Evolutionary conservation across 768 basidiomycete genomes (phyloP).

Genomic region (Boletus sensibilis): DNA sequence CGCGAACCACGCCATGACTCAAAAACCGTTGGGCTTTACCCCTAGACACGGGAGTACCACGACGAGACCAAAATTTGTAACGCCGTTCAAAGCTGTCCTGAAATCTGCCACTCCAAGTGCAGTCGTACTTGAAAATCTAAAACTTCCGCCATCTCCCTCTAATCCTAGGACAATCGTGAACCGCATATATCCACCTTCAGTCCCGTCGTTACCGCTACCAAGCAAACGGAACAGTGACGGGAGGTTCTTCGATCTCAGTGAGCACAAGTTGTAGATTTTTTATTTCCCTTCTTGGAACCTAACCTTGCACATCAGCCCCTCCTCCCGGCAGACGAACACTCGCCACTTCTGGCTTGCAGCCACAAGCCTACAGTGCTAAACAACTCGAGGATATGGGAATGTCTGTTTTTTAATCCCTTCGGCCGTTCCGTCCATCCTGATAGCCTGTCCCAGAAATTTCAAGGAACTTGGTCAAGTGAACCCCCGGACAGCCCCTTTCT

Average conservation of each 20-base stretch:
- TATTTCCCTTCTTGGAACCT: not conserved
- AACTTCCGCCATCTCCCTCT: not conserved
- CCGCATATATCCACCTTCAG: slow-evolving; percentile 28
- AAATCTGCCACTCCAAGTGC: slow-evolving; percentile 37
- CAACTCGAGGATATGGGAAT: slow-evolving; percentile 52
- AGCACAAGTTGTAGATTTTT: slow-evolving; percentile 14
- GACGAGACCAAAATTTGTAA: slow-evolving; percentile 46
- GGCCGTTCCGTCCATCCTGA: not conserved
- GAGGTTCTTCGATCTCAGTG: slow-evolving; percentile 45
- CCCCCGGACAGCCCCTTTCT: slow-evolving; percentile 54
- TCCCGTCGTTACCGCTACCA: slow-evolving; percentile 2
- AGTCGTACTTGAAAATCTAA: not conserved
- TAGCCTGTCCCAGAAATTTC: slow-evolving; percentile 41
- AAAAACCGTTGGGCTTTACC: slow-evolving; percentile 26
- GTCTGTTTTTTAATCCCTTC: slow-evolving; percentile 36
- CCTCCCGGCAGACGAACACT: slow-evolving; percentile 44
- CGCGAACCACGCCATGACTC: slow-evolving; percentile 13
- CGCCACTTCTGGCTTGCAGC: slow-evolving; percentile 47
- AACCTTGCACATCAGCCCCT: slow-evolving; percentile 25
- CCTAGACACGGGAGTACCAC: slow-evolving; percentile 29
- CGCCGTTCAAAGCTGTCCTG: slow-evolving; percentile 61
- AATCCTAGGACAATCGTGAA: not conserved
- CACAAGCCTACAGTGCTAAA: slow-evolving; percentile 44
- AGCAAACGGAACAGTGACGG: slow-evolving; percentile 7
- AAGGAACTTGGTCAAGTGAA: slow-evolving; percentile 54